Evolutionary conservation across 169 alveolate genomes (phyloP), one percentile per base, ranked within the genome.

Genomic region (Plasmodium yoelii): DNA sequence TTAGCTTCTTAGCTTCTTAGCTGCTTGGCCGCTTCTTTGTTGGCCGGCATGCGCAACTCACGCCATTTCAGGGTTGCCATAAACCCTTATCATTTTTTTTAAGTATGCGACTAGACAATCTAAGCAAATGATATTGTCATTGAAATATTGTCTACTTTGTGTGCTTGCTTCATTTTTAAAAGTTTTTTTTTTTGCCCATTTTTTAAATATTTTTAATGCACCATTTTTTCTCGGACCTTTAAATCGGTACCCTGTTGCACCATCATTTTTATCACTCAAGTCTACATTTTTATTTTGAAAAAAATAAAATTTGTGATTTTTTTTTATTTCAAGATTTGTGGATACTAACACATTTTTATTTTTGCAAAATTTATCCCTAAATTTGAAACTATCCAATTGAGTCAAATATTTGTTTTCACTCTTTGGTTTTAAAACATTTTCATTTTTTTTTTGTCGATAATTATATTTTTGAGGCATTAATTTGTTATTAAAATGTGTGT

Each of bases 101-200:
- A 77, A 34, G 44, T 77, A 77, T 18, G 56, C 34, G 19, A 77
- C 53, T 28, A 77, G 39, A 57, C 88, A 77, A 68, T 77, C 88
- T 68, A 77, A 56, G 34, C 88, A 77, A 77, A 77, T 65, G 7
- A 77, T 64, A 56, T 77, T 77, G n/a, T 64, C 88, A 63, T 77
- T 77, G 18, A 49, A 49, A 44, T 77, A 77, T 49, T 77, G 61
- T 39, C 39, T 60, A 26, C 18, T 75, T 28, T 24, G 46, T 10
- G 34, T 49, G 49, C 64, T 67, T 34, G 15, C 18, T 56, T 51
- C 46, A 42, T 61, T 63, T 42, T 34, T 49, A 63, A 26, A 26
- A 42, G n/a, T 34, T 74, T 42, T 46, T 44, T 67, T 34, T 75
- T 10, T 39, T 64, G 26, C 19, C 74, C 59, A 49, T 77, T 63